These are phyloP conservation scores for Yamadazyma buinensis DNA, from an alignment of 1,139 yeast species.

Conservation along the genomic window DNA sequence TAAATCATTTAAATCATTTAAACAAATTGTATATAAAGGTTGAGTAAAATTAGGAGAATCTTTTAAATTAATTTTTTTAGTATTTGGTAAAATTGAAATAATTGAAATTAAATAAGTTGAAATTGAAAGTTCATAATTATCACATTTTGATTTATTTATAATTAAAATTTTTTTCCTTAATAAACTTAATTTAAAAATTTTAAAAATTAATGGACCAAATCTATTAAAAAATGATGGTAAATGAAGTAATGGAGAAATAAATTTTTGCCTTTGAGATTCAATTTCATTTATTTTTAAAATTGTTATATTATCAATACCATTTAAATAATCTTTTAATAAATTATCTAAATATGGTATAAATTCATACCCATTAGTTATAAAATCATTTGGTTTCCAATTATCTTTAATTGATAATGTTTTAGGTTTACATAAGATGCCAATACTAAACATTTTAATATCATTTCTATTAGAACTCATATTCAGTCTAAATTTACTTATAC, in stretches of 20 bases:
- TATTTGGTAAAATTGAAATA: constrained; percentile 34
- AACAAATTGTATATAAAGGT: constrained; percentile 64
- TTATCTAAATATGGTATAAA: constrained; percentile 45
- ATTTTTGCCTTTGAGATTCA: constrained; percentile 1
- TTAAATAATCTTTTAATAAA: constrained; percentile 38
- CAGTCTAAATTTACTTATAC: constrained; percentile 34
- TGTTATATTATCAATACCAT: constrained; percentile 16
- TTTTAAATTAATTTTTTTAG: constrained; percentile 17
- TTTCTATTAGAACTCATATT: constrained; percentile 33
- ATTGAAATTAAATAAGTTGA: constrained; percentile 36
- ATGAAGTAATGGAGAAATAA: constrained; percentile 11
- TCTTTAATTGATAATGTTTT: constrained; percentile 13
- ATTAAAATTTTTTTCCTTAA: constrained; percentile 60
- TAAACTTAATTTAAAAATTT: constrained; percentile 65
- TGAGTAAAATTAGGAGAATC: constrained; percentile 21
- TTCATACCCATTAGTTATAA: constrained; percentile 53
- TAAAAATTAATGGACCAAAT: constrained; percentile 72
- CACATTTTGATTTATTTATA: constrained; percentile 39
- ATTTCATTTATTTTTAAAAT: not conserved
- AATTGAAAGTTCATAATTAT: constrained; percentile 22
- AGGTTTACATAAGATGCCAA: constrained; percentile 56
- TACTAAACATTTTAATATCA: constrained; percentile 59
- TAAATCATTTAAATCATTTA: constrained; percentile 40
- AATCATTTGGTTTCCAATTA: constrained; percentile 53
- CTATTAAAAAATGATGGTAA: constrained; percentile 44